These are phyloP conservation scores for Xerocomus amazonicus DNA, from an alignment of 1,284 basidiomycete genomes.

Conservation along the genomic window DNA sequence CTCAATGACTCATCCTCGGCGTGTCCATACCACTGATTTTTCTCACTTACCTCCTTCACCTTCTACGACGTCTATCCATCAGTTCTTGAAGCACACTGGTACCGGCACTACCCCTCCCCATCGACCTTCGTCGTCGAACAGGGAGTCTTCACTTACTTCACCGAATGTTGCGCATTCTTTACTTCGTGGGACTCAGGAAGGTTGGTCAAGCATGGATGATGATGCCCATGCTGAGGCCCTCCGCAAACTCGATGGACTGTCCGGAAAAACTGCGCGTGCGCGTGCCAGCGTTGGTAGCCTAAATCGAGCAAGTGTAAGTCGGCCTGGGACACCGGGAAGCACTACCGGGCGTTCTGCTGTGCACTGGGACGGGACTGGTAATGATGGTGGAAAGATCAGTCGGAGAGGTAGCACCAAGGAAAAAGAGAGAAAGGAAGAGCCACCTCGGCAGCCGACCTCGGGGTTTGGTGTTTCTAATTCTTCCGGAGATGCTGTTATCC, in stretches of 20 bases:
- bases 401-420: conserved; percentile 47
- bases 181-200: conserved; percentile 76
- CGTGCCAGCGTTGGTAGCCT: conserved; percentile 66
- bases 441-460: conserved; percentile 26
- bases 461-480: conserved; percentile 35
- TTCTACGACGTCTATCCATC: conserved; percentile 80
- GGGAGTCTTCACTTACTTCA: conserved; percentile 41
- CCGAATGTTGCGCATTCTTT: conserved; percentile 76
- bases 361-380: conserved; percentile 65
- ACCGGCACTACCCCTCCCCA: conserved; percentile 46
- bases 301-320: conserved; percentile 62
- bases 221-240: conserved; percentile 89
- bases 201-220: conserved; percentile 81
- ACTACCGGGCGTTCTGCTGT: conserved; percentile 44
- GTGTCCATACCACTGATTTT: conserved; percentile 71
- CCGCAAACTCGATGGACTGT: conserved; percentile 89
- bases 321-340: conserved; percentile 68
- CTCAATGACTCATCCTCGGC: conserved; percentile 42
- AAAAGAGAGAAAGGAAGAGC: conserved; percentile 44
- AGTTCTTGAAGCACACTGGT: conserved; percentile 65
- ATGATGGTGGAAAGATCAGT: conserved; percentile 47
- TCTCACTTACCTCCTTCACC: conserved; percentile 87
- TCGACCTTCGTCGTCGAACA: conserved; percentile 40
- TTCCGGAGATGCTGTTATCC: conserved; percentile 32
- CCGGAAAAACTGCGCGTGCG: conserved; percentile 65